phyloP scores from a whole-genome alignment of 2,329 filamentous ascomycete genomes.

The Colletotrichum tropicicola region DNA sequence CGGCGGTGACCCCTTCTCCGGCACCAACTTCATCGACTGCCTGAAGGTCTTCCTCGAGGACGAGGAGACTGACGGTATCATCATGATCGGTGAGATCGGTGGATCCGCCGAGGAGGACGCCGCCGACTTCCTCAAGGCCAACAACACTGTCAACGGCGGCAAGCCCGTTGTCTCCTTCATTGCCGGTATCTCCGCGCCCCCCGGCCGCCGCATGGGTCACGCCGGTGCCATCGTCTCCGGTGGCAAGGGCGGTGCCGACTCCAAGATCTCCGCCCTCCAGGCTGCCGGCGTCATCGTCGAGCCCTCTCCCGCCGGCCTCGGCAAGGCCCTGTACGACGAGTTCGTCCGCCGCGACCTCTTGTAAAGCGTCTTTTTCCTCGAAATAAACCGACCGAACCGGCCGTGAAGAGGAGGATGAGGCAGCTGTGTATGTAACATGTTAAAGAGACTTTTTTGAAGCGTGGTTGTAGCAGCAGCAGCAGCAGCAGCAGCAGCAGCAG shows the following conservation, averaged over 20 bases:
- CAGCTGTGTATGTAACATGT: constrained; percentile 31
- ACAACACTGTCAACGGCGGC: constrained; percentile 84
- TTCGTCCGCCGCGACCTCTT: constrained; percentile 96
- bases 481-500: background rate
- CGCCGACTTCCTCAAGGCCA: constrained; percentile 90
- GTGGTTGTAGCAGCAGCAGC: background rate
- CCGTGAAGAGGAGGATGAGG: constrained; percentile 9
- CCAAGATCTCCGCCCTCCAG: constrained; percentile 96
- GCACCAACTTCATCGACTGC: constrained; percentile 99
- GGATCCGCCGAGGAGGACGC: constrained; percentile 98
- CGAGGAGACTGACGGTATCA: constrained; percentile 96
- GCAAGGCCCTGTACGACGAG: constrained; percentile 93
- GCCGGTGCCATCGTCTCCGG: constrained; percentile 97
- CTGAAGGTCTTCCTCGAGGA: constrained; percentile 96
- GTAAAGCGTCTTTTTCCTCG: constrained; percentile 58
- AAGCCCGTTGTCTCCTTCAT: constrained; percentile 99
- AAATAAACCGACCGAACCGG: background rate
- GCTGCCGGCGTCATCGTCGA: constrained; percentile 94
- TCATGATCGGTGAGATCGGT: constrained; percentile 99
- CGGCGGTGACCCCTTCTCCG: constrained; percentile 97
- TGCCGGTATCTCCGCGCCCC: constrained; percentile 95
- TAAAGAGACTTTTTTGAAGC: constrained; percentile 27
- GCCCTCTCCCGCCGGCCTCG: constrained; percentile 89
- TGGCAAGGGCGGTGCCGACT: constrained; percentile 97
- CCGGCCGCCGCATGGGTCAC: constrained; percentile 97